Conservation (phyloP, 768 basidiomycete genomes). For the Fomitopsis pulvina region DNA sequence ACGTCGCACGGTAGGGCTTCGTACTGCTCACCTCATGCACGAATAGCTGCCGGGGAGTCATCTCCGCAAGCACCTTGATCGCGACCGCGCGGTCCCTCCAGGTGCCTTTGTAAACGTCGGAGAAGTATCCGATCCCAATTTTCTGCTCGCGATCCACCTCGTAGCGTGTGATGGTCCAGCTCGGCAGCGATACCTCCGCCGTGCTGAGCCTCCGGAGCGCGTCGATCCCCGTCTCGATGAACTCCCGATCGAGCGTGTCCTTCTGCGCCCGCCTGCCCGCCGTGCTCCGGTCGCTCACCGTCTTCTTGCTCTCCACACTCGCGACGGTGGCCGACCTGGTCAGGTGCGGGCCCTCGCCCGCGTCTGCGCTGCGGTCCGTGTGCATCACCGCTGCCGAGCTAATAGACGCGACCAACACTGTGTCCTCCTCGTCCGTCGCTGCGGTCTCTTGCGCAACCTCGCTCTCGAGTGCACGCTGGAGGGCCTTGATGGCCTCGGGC, state of each 20-base stretch:
- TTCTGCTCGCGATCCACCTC: slow-evolving; percentile 67
- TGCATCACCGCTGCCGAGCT: background rate
- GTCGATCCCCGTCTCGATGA: slow-evolving; percentile 68
- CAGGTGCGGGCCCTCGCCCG: slow-evolving; percentile 1
- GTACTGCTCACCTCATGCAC: background rate
- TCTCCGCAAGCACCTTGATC: slow-evolving; percentile 63
- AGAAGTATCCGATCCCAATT: slow-evolving; percentile 72
- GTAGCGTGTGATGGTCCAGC: slow-evolving; percentile 78
- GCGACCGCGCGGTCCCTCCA: slow-evolving; percentile 66
- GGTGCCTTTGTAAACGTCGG: slow-evolving; percentile 68
- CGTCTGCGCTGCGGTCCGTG: background rate
- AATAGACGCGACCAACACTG: background rate
- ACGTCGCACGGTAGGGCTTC: background rate
- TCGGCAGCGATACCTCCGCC: slow-evolving; percentile 36
- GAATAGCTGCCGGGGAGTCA: slow-evolving; percentile 59
- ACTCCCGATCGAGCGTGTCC: slow-evolving; percentile 59
- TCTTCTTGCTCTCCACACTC: slow-evolving; percentile 3
- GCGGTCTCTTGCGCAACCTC: slow-evolving; percentile 25
- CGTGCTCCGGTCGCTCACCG: background rate
- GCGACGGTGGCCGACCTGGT: background rate
- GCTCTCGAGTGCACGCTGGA: slow-evolving; percentile 60
- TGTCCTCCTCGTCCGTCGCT: slow-evolving; percentile 1
- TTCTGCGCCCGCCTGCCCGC: slow-evolving; percentile 14
- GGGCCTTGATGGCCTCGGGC: slow-evolving; percentile 76
- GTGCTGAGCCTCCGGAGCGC: slow-evolving; percentile 58